Evolutionary conservation across 2,329 filamentous ascomycete species (phyloP).

Genomic region (Orbilia brochopaga): DNA sequence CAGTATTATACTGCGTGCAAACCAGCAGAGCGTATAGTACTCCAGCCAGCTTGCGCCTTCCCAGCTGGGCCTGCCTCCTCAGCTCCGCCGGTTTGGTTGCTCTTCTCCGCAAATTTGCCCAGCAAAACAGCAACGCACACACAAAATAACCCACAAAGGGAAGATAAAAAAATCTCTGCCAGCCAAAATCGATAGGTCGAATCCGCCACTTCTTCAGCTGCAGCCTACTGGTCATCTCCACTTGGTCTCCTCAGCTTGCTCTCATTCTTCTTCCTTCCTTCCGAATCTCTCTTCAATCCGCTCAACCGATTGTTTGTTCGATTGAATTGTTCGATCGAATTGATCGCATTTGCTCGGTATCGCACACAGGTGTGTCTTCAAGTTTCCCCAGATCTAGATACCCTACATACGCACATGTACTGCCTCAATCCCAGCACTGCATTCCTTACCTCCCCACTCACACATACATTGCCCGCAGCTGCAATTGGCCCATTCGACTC

Average conservation of each 20-base stretch:
- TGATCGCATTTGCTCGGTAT: no score
- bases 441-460: neutral
- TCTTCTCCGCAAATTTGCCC: no score
- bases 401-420: neutral
- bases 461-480: neutral
- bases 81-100: no score
- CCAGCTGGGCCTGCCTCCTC: no score
- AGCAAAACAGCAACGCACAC: neutral
- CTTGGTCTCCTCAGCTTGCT: neutral
- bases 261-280: neutral
- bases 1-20: no score
- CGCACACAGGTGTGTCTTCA: neutral
- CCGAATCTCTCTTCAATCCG: neutral
- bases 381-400: neutral
- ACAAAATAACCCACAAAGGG: neutral
- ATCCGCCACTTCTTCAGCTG: neutral
- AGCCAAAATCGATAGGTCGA: neutral
- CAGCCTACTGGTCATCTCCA: conserved; percentile 1
- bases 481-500: neutral
- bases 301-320: neutral
- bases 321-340: no score
- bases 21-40: no score
- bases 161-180: conserved; percentile 1
- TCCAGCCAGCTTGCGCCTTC: no score
- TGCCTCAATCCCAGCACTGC: neutral